Evolutionary conservation across 768 basidiomycete genomes (phyloP), one percentile per base, ranked within the genome.

Genomic region (Podaxis sp.): DNA sequence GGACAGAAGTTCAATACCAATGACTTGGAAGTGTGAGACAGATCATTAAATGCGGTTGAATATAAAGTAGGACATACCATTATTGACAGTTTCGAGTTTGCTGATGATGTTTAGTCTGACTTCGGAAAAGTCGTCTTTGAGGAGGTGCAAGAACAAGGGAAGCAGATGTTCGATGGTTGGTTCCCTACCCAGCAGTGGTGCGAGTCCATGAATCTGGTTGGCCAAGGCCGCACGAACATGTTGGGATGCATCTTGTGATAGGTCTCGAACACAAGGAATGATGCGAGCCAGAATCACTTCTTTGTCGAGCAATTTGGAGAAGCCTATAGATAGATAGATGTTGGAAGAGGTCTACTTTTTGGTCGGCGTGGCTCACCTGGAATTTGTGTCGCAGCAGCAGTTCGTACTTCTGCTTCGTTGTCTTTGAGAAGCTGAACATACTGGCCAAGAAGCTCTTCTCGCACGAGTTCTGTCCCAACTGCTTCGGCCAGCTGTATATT

Each of bases 51-150:
- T n/a, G 22, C 36, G 13, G 19, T 17, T 52, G 36, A 40, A 61
- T 43, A 57, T 7, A 49, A 37, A 41, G 25, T 22, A 36, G n/a
- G 43, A 74, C 87, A 59, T 71, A 95, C 95, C 95, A 55, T 83
- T 80, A 73, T 98, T 96, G 67, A 99, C 96, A 38, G 88, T 91
- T 76, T 99, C 97, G 47, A 99, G 85, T 76, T 98, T 98, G 80
- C 94, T 94, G 77, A 99, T 99, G 70, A 99, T 92, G 74, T 99
- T 98, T 66, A 98, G 77, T 65, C 97, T 84, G 53, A 99, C 97
- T 70, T 99, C 97, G 4, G 96, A 94, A 80, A 98, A 98, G 70
- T 99, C 97, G 69, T 99, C 97, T 78, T 98, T 99, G 57, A 99
- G 80, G 50, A 99, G 82, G 70, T 95, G 94, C 51, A 99, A 82